Evolutionary conservation across 179 eudicot species (phyloP).

Genomic region (Beta corolliflora): DNA sequence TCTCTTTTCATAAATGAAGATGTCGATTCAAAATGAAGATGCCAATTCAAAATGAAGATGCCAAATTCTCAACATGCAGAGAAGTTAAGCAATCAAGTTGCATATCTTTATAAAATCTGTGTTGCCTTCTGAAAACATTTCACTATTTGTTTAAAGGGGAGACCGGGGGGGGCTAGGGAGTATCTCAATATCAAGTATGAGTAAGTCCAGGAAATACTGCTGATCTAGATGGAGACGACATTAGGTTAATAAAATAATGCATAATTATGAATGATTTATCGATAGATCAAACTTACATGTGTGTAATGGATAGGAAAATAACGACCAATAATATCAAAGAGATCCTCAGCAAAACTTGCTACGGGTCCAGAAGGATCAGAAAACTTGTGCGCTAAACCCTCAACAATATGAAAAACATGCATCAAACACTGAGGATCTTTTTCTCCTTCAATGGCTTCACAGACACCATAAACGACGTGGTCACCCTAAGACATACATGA

Average conservation of each 20-base stretch:
- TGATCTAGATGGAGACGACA: not conserved
- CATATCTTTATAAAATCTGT: not conserved
- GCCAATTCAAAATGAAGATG: not conserved
- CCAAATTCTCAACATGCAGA: not conserved
- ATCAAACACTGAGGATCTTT: constrained; percentile 90
- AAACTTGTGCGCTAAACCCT: constrained; percentile 51
- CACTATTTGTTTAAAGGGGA: not conserved
- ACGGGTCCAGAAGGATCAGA: constrained; percentile 69
- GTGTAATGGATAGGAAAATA: constrained; percentile 95
- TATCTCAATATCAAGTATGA: no score
- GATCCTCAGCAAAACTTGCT: constrained; percentile 68
- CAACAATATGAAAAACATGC: constrained; percentile 68
- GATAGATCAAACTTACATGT: constrained; percentile 58
- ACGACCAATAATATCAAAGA: constrained; percentile 74
- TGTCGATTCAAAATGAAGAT: no score
- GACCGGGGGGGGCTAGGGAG: not conserved
- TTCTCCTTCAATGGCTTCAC: constrained; percentile 90
- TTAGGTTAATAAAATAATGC: not conserved
- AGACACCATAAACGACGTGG: constrained; percentile 64
- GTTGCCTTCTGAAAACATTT: not conserved
- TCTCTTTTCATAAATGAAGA: not conserved
- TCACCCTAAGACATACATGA: constrained; percentile 59
- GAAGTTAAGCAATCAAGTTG: not conserved
- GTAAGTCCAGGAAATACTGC: not conserved
- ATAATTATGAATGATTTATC: not conserved